Conservation (phyloP, 306 rosid species). For the Vachellia pachyceras region DNA sequence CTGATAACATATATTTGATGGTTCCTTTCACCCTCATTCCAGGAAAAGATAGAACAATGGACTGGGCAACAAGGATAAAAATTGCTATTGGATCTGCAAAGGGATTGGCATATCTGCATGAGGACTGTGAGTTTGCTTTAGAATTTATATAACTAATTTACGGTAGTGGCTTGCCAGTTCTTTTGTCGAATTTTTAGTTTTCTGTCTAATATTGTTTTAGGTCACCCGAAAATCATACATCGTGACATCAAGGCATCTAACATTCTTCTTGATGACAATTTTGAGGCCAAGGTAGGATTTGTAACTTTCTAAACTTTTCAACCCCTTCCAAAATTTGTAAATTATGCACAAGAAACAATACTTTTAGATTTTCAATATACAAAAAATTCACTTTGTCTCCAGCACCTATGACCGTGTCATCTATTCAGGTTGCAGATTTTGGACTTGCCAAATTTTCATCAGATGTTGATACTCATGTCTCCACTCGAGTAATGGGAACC, state of each 20-base stretch:
- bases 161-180: not conserved
- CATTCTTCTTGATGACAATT: slow-evolving; percentile 61
- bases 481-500: slow-evolving; percentile 77
- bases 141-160: not conserved
- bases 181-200: not conserved
- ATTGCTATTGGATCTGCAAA: slow-evolving; percentile 51
- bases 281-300: slow-evolving; percentile 62
- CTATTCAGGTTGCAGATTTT: slow-evolving; percentile 68
- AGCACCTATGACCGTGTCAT: not conserved
- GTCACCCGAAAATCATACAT: slow-evolving; percentile 66
- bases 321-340: slow-evolving; percentile 4
- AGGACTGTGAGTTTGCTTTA: slow-evolving; percentile 46
- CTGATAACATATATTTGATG: not conserved
- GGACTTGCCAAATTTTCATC: slow-evolving; percentile 65
- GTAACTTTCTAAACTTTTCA: not conserved
- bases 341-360: slow-evolving; percentile 4
- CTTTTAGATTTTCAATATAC: not conserved
- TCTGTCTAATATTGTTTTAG: slow-evolving; percentile 39
- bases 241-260: slow-evolving; percentile 79
- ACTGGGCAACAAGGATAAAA: slow-evolving; percentile 49
- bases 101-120: slow-evolving; percentile 51
- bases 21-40: slow-evolving; percentile 15
- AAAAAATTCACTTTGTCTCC: slow-evolving; percentile 17
- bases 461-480: slow-evolving; percentile 68
- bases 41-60: slow-evolving; percentile 41